Evolutionary conservation across 1,284 basidiomycete genomes (phyloP), one percentile per base, ranked within the genome.

Genomic region (Cryptococcus deneoformans): DNA sequence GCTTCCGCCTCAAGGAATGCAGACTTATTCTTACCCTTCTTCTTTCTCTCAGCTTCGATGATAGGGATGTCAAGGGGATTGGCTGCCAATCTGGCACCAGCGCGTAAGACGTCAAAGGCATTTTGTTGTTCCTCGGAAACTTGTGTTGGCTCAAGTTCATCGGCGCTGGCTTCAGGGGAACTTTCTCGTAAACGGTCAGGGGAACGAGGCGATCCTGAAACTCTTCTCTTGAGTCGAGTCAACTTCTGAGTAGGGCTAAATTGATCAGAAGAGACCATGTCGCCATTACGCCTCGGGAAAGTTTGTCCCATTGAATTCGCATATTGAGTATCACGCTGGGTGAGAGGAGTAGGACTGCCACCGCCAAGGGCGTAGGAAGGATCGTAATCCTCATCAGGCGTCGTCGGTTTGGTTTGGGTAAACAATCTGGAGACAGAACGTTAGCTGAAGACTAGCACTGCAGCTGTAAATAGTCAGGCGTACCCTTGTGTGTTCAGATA

Each of bases 401-500:
- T 20, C 20, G 20, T 20, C 20, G 74, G 74, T 43, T 64, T 70
- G 7, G 74, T 73, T 46, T 76, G 74, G 4, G 74, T 76, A 58
- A 75, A 75, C 51, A 71, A 66, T 1, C 73, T 75, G 36, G 3
- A 1, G 10, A 36, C 20, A 20, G 20, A 20, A 20, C 20, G 20
- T 20, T 20, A 20, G 20, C 20, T 20, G 20, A 20, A 20, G 20
- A 2, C 20, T 20, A 20, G 20, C 2, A 20, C 2, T 20, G 20
- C 20, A 20, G 20, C 20, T 20, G 20, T 20, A 20, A 20, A 20
- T 20, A 20, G 6, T 40, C 38, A 8, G 10, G 55, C 72, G 58
- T 45, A 74, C 73, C 74, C 74, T 56, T 66, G 57, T 6, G 68
- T 65, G 44, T 76, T 76, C 16, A 76, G 60, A 46, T 74, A 76